Percentiles rank a stretch among this genome's conserved stretches.
These are phyloP conservation scores for Pelargonium nanum DNA, from an alignment of 345 rosid species.

Conservation along the genomic window DNA sequence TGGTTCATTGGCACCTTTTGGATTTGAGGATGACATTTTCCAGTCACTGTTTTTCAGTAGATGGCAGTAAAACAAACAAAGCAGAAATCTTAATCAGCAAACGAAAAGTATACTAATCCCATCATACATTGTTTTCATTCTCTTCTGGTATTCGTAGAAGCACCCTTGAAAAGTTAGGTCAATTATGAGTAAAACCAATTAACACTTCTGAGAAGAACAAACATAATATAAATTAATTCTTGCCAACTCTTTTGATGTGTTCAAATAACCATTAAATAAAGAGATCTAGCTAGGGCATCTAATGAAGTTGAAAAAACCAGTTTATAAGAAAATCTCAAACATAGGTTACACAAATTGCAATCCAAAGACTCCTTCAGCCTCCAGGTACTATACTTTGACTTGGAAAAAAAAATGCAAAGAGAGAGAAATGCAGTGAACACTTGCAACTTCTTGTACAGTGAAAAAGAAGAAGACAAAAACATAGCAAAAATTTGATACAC, in stretches of 20 bases:
- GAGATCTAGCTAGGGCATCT: background rate
- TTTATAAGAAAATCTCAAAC: background rate
- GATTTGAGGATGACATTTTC: background rate
- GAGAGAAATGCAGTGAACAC: background rate
- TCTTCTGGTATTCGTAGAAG: background rate
- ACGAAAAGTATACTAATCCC: no score
- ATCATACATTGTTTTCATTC: background rate
- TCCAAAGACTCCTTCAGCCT: no score
- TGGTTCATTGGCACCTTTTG: constrained; percentile 7
- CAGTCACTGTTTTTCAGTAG: no score
- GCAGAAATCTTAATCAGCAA: background rate
- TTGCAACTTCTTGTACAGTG: background rate
- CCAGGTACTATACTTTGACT: background rate
- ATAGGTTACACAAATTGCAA: no score
- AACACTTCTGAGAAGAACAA: no score
- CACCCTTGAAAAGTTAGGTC: background rate
- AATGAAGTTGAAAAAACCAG: background rate
- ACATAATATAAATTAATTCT: no score
- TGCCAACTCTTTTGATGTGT: background rate
- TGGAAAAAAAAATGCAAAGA: background rate
- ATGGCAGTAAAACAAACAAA: background rate
- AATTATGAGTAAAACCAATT: no score
- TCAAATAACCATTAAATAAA: no score
- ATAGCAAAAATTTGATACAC: no score
- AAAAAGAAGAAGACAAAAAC: no score